Base-by-base conservation (phyloP, 1,139 yeast species). In the Lodderomyces margitis region DNA sequence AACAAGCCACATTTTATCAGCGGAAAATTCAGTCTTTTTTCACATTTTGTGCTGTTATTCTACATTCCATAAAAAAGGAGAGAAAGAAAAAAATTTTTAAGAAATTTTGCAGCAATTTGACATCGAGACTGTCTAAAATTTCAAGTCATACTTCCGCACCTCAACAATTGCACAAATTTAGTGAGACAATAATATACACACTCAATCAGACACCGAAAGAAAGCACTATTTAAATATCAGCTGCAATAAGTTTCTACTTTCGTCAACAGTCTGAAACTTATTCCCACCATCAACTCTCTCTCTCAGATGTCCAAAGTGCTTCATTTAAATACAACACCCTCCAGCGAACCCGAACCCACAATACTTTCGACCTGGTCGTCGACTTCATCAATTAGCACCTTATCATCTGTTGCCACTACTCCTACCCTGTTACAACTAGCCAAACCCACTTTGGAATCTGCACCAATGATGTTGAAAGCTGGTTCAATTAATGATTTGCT, bases 21-120 rank as follows among this genome's bases (percentile, higher is more conserved):
- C 25, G 11, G 7, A 23, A 21, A 21, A 9, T 9, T 21, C 23
- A 21, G 9, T 9, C 23, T 9, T 23, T 10, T n/a, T 8, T 23
- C 11, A 23, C 25, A 23, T 23, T 23, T 23, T 23, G 25, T 23
- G 25, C 11, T 10, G 25, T 9, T 4, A 23, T 23, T 23, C 25
- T n/a, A 5, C n/a, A 8, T 10, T 23, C 9, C 11, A 23, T 5
- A 12, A 25, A 25, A n/a, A 25, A 4, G 6, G 10, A 12, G 6
- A 25, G 16, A 25, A 25, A 7, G 5, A 24, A 12, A 12, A 12
- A 25, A 4, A 9, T 25, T 8, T 15, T 28, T 28, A 28, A 28
- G 32, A 28, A 6, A 28, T 28, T 28, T 28, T 28, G 32, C 32
- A 28, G 32, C 32, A 28, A 28, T n/a, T n/a, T n/a, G n/a, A n/a